Percentiles rank a stretch among this genome's conserved stretches.
These are phyloP conservation scores for Aspergillus calidoustus DNA, from an alignment of 2,329 filamentous ascomycete genomes.

Conservation along the genomic window DNA sequence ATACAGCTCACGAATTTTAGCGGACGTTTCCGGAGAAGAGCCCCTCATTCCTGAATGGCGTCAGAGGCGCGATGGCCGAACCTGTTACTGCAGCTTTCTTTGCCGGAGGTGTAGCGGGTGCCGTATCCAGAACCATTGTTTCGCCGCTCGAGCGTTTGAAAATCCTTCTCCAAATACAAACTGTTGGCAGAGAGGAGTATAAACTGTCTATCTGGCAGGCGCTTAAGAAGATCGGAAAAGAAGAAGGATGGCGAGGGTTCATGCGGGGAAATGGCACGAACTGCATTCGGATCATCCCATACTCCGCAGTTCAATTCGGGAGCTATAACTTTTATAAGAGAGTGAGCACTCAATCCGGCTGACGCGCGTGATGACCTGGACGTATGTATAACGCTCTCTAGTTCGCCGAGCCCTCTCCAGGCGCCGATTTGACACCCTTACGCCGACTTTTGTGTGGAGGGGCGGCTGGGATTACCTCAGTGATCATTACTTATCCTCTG, in stretches of 20 bases:
- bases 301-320: conserved; percentile 97
- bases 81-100: conserved; percentile 91
- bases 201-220: conserved; percentile 89
- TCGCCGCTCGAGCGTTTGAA: conserved; percentile 95
- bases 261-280: conserved; percentile 99
- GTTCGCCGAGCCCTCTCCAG: conserved; percentile 78
- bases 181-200: conserved; percentile 86
- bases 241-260: conserved; percentile 96
- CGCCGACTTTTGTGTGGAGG: conserved; percentile 87
- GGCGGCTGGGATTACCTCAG: conserved; percentile 90
- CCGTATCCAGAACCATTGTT: conserved; percentile 96
- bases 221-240: conserved; percentile 90
- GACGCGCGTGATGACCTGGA: not conserved
- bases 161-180: conserved; percentile 97
- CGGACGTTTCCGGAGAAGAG: conserved; percentile 20
- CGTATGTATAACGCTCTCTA: conserved; percentile 37
- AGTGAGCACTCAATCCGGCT: conserved; percentile 58
- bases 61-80: conserved; percentile 65
- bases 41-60: conserved; percentile 29
- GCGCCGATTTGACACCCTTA: conserved; percentile 72
- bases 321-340: conserved; percentile 97
- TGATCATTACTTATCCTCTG: conserved; percentile 91
- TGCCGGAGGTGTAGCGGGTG: conserved; percentile 90
- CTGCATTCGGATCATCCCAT: conserved; percentile 96
- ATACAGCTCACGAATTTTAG: conserved; percentile 21